Evolutionary conservation across 208 protist species (phyloP).

Genomic region (Leptomonas pyrrhocoris): DNA sequence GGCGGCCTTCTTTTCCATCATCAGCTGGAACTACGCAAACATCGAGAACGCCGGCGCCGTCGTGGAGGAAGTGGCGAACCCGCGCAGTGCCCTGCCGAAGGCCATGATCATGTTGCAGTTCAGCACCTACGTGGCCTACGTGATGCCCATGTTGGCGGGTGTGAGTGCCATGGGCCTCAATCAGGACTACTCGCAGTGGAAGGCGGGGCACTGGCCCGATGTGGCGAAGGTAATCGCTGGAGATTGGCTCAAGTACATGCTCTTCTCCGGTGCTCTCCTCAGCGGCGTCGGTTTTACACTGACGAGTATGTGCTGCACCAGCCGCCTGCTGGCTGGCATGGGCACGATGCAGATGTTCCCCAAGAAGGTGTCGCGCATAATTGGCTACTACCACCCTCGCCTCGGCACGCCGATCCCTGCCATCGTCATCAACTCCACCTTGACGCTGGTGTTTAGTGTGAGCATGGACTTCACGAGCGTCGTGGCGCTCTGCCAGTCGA

Average conservation of each 20-base stretch:
- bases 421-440: constrained; percentile 68
- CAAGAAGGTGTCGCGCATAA: constrained; percentile 70
- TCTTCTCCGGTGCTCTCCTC: constrained; percentile 73
- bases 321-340: constrained; percentile 79
- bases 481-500: constrained; percentile 77
- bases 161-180: constrained; percentile 71
- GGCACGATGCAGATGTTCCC: constrained; percentile 89
- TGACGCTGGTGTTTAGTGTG: constrained; percentile 68
- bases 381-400: constrained; percentile 86
- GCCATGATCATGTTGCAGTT: constrained; percentile 80
- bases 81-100: constrained; percentile 45
- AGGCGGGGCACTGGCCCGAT: constrained; percentile 80
- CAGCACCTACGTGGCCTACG: constrained; percentile 76
- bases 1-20: constrained; percentile 80
- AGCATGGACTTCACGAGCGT: constrained; percentile 75
- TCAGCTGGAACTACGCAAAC: constrained; percentile 90
- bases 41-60: constrained; percentile 85
- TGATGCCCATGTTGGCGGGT: constrained; percentile 79
- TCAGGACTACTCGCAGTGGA: constrained; percentile 70
- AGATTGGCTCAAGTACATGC: constrained; percentile 77
- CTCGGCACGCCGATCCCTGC: constrained; percentile 80
- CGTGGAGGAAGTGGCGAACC: constrained; percentile 80
- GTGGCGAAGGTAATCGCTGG: constrained; percentile 64
- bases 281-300: constrained; percentile 82
- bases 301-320: constrained; percentile 87